phyloP scores from a whole-genome alignment of 2,329 filamentous ascomycete genomes.

The Sporothrix protearum region DNA sequence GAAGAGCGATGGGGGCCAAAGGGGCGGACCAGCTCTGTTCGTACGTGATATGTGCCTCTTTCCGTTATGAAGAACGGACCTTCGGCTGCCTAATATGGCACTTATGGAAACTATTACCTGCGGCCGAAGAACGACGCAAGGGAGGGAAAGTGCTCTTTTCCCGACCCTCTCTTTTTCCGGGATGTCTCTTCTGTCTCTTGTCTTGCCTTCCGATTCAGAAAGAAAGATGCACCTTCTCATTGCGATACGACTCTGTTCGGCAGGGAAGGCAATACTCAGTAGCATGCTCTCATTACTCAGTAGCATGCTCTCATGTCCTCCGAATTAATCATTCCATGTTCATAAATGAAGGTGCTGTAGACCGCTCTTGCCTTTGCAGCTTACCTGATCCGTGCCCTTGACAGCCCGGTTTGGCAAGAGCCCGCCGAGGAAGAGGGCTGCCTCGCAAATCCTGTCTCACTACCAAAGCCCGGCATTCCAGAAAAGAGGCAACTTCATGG shows the following conservation, averaged over 20 bases:
- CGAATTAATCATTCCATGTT: not conserved
- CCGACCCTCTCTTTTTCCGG: not conserved
- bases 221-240: not conserved
- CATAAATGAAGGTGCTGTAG: not conserved
- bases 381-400: not conserved
- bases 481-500: not conserved
- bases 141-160: slow-evolving; percentile 12
- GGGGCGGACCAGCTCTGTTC: not conserved
- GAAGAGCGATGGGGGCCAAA: not conserved
- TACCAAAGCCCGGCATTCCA: slow-evolving; percentile 6
- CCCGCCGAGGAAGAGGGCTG: slow-evolving; percentile 5
- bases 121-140: slow-evolving; percentile 14
- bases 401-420: not conserved
- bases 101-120: not conserved
- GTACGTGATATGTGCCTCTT: not conserved
- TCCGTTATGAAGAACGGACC: not conserved
- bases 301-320: not conserved
- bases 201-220: not conserved
- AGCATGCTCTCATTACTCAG: not conserved
- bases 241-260: slow-evolving; percentile 5
- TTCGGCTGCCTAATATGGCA: not conserved
- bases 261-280: not conserved
- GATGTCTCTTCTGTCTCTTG: slow-evolving; percentile 6
- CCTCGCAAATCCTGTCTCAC: slow-evolving; percentile 21
- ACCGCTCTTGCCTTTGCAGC: not conserved